Evolutionary conservation across 2,329 filamentous ascomycete genomes (phyloP).

Genomic region (Thyridium curvatum): DNA sequence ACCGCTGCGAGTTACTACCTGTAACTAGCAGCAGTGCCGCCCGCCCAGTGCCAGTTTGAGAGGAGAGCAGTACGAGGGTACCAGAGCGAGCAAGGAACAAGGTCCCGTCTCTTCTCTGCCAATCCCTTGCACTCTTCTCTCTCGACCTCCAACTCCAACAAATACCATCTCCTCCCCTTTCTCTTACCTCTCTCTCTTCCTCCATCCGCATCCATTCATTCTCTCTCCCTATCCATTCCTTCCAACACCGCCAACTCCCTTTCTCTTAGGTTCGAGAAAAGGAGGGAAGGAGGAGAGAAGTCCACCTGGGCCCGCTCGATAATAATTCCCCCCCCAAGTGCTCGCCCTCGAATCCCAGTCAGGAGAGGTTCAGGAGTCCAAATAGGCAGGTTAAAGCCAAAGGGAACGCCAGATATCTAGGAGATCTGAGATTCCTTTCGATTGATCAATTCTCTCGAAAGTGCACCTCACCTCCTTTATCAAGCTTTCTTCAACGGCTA

Average conservation of each 20-base stretch:
- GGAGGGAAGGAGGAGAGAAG: conserved; percentile 24
- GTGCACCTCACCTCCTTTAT: conserved; percentile 5
- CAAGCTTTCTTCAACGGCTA: no score
- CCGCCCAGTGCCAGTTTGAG: no score
- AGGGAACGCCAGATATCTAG: not conserved
- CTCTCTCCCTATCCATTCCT: conserved; percentile 42
- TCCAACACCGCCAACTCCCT: conserved; percentile 27
- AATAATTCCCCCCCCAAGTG: conserved; percentile 10
- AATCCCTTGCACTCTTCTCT: conserved; percentile 2
- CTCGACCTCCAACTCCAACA: conserved; percentile 11
- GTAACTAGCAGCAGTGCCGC: no score
- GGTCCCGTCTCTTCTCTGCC: no score
- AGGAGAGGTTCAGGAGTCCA: conserved; percentile 17
- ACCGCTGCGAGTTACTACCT: no score
- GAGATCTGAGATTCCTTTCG: conserved; percentile 7
- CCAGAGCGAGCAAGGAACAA: no score
- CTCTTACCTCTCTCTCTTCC: conserved; percentile 22
- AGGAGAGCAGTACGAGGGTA: no score
- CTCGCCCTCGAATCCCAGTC: conserved; percentile 4
- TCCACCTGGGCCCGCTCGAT: conserved; percentile 17
- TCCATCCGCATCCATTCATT: conserved; percentile 45
- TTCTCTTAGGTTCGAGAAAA: conserved; percentile 19
- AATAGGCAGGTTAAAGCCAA: conserved; percentile 8
- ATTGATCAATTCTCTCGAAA: conserved; percentile 3
- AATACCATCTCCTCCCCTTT: conserved; percentile 31